Percentiles rank a stretch among this genome's conserved stretches.
Evolutionary conservation across 495 filamentous ascomycete genomes (phyloP).

Genomic region (Venustampulla echinocandica): DNA sequence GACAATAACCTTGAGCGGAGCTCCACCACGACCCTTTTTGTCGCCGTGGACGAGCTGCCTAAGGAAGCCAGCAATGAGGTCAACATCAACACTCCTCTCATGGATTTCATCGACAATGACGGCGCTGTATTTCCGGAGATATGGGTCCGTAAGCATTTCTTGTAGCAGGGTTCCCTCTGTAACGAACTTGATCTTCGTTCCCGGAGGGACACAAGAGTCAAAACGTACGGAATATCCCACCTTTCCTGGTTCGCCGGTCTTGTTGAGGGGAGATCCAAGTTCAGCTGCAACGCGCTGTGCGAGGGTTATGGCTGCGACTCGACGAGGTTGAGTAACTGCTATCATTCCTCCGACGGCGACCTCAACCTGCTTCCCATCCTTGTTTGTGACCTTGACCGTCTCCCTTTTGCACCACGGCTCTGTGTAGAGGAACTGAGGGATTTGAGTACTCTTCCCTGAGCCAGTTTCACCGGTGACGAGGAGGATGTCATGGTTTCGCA

Average conservation of each 20-base stretch:
- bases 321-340: conserved; percentile 87
- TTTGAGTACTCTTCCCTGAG: conserved; percentile 93
- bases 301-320: conserved; percentile 90
- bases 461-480: conserved; percentile 91
- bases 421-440: conserved; percentile 74
- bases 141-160: conserved; percentile 82
- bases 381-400: conserved; percentile 36
- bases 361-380: conserved; percentile 34
- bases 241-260: conserved; percentile 52
- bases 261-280: conserved; percentile 73
- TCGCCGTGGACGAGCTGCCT: conserved; percentile 58
- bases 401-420: conserved; percentile 69
- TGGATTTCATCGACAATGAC: conserved; percentile 96
- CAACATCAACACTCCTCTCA: conserved; percentile 93
- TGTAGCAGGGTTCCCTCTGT: conserved; percentile 97
- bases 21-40: conserved; percentile 51
- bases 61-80: conserved; percentile 81
- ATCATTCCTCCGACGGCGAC: conserved; percentile 72
- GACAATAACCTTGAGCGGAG: conserved; percentile 77
- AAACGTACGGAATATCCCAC: conserved; percentile 95
- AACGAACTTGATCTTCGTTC: conserved; percentile 79
- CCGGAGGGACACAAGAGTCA: conserved; percentile 65
- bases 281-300: conserved; percentile 84
- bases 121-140: conserved; percentile 74
- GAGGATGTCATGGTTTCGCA: conserved; percentile 66